Evolutionary conservation across 495 filamentous ascomycete genomes (phyloP).

Genomic region (Clavariopsis aquatica): DNA sequence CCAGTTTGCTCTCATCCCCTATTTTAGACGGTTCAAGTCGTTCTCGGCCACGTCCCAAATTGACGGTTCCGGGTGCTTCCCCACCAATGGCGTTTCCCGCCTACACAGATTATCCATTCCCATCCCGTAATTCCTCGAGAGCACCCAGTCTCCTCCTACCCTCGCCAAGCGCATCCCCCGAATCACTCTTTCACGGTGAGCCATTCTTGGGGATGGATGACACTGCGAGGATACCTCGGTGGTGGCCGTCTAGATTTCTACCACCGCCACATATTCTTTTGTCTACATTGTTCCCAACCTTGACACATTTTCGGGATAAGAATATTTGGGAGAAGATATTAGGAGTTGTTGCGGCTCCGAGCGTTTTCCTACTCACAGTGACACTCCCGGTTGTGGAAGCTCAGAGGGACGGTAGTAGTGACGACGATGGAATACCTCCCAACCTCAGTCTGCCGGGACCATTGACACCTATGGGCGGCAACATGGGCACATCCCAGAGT

Average conservation of each 20-base stretch:
- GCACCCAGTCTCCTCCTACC: constrained; percentile 57
- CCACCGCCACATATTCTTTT: constrained; percentile 69
- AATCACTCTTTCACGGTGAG: constrained; percentile 45
- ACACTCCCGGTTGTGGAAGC: constrained; percentile 90
- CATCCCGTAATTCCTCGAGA: constrained; percentile 29
- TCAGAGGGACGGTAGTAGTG: constrained; percentile 55
- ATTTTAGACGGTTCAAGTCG: constrained; percentile 5
- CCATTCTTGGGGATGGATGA: constrained; percentile 30
- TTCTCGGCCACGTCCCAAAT: constrained; percentile 25
- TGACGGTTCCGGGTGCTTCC: constrained; percentile 40
- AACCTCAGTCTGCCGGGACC: constrained; percentile 39
- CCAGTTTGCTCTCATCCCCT: constrained; percentile 23
- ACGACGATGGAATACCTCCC: constrained; percentile 29
- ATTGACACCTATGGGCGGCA: constrained; percentile 46
- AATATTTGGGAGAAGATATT: constrained; percentile 72
- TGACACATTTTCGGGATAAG: constrained; percentile 78
- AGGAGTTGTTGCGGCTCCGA: constrained; percentile 79
- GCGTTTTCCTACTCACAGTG: constrained; percentile 84
- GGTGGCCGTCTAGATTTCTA: constrained; percentile 76
- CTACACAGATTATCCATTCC: constrained; percentile 50
- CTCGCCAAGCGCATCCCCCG: constrained; percentile 55
- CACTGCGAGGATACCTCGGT: constrained; percentile 35
- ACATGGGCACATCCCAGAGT: constrained; percentile 20
- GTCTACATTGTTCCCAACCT: constrained; percentile 82
- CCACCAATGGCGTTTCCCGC: constrained; percentile 55